A percentile compares a stretch with the other conserved stretches of the same genome.
These are phyloP conservation scores for Naumovozyma baii DNA, from an alignment of 805 yeast species.

Conservation along the genomic window DNA sequence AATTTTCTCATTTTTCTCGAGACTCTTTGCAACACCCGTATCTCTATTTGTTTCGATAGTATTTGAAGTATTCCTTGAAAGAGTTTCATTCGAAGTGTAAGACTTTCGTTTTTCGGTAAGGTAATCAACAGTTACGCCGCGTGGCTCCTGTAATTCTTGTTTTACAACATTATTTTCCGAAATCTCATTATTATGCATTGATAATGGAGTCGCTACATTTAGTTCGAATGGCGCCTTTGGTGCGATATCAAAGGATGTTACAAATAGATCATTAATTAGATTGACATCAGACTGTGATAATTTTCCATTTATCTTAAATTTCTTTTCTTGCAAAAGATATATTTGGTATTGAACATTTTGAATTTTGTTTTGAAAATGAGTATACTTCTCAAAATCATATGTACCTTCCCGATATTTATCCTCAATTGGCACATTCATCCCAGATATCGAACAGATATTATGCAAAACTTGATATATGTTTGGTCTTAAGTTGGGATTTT, in stretches of 20 bases:
- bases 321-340: constrained; percentile 22
- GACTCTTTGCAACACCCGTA: not conserved
- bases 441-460: constrained; percentile 54
- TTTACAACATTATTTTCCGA: not conserved
- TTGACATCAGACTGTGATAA: constrained; percentile 10
- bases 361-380: constrained; percentile 38
- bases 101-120: constrained; percentile 5
- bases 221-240: constrained; percentile 18
- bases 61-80: constrained; percentile 1
- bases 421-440: constrained; percentile 41
- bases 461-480: constrained; percentile 71
- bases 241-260: constrained; percentile 24
- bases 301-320: constrained; percentile 8
- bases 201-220: constrained; percentile 1
- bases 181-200: not conserved
- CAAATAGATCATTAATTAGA: constrained; percentile 20
- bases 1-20: not conserved
- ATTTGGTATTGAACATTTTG: constrained; percentile 25
- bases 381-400: constrained; percentile 47
- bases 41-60: not conserved
- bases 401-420: constrained; percentile 40
- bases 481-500: constrained; percentile 76
- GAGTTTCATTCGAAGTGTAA: constrained; percentile 2
- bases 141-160: not conserved
- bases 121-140: not conserved